Base-by-base conservation (phyloP, 2,329 filamentous ascomycete species). In the Fusarium tjaetaba region DNA sequence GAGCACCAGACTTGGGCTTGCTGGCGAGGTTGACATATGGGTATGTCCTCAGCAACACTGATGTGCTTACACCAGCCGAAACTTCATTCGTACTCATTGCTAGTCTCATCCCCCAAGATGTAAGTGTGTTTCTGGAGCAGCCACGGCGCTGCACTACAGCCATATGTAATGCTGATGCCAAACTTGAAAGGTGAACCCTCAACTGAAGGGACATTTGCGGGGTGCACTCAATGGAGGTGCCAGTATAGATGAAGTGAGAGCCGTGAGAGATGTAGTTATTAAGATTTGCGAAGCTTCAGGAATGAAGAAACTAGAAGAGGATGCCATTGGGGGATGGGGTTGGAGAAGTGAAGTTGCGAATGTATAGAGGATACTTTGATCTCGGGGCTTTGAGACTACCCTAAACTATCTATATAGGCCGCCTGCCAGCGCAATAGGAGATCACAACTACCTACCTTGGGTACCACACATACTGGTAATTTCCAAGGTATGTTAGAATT, bases 41-140 rank as follows among this genome's bases (percentile, higher is more conserved):
- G 45, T 78, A 78, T 57, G 69, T 78, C 36, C 53, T 78, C 43
- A 78, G 76, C 46, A 77, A 72, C 67, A 76, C 73, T 26, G 73
- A 77, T 28, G 38, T 76, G 26, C 66, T 78, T n/a, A 75, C 76
- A 10, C 72, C 61, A 34, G 64, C 24, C 28, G 76, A 78, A 43
- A 78, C 75, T 7, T 78, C 76, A 32, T 78, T 74, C 30, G 76
- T 77, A 9, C 74, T 78, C 11, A 77, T 78, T 46, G 76, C 76
- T 22, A 73, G 76, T 38, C 76, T 78, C 28, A 78, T 78, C n/a
- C 76, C 76, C 11, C 76, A 78, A 14, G 76, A 78, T 49, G 76
- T 78, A 61, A 73, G 76, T 60, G 45, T 14, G n/a, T 16, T 11
- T 34, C 7, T 14, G 15, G n/a, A 34, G 9, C 14, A 39, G 32